A percentile compares a stretch with the other conserved stretches of the same genome.
Conservation (phyloP, 148 eudicot species). For the Linanthus parryae region DNA sequence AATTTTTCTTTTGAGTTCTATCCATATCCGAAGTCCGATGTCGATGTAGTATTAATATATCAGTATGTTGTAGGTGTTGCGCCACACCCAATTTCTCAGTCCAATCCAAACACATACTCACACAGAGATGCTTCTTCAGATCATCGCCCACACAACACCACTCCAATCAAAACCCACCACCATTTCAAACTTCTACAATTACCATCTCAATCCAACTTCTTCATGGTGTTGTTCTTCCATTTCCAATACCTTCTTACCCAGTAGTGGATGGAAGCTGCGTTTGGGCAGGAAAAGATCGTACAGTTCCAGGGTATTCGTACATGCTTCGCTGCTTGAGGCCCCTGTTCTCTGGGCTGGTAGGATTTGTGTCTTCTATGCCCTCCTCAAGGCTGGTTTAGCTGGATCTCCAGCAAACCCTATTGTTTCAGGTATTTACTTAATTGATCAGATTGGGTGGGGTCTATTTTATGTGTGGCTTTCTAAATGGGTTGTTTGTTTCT, state of each 20-base stretch:
- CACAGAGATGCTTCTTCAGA: conserved; percentile 29
- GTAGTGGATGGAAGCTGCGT: conserved; percentile 13
- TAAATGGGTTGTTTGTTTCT: not conserved
- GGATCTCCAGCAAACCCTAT: conserved; percentile 79
- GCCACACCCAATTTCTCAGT: not conserved
- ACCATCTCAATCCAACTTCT: conserved; percentile 12
- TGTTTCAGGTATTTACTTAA: conserved; percentile 28
- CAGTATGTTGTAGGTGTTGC: not conserved
- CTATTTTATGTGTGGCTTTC: not conserved
- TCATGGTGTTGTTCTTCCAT: too few relatives aligned
- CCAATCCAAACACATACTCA: not conserved
- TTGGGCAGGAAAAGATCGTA: conserved; percentile 5
- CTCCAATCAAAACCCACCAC: not conserved
- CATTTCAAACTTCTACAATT: not conserved
- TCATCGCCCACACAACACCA: conserved; percentile 10
- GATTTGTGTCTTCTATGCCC: conserved; percentile 80
- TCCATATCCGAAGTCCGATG: not conserved
- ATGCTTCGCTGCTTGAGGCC: conserved; percentile 57
- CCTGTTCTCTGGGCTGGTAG: conserved; percentile 86
- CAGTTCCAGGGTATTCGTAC: not conserved
- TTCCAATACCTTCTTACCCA: conserved; percentile 33
- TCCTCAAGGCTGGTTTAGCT: conserved; percentile 84
- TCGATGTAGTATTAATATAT: too few relatives aligned
- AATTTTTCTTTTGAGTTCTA: not conserved
- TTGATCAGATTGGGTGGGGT: not conserved